Conservation (phyloP, 768 basidiomycete genomes). For the Dacryopinax primogenitus region DNA sequence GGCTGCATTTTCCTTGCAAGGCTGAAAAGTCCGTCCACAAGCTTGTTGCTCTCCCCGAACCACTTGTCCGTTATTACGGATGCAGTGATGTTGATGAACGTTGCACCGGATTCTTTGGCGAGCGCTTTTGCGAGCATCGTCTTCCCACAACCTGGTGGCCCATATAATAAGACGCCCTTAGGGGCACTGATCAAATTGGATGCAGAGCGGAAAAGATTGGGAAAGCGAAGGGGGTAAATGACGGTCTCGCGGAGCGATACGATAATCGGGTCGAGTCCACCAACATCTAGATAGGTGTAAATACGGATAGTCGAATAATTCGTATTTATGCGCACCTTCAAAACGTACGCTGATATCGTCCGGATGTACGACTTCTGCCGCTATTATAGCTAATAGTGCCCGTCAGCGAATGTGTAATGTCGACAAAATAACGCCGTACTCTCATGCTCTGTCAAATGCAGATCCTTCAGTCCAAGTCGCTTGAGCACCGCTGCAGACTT, state of each 20-base stretch:
- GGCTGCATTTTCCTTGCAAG: constrained; percentile 89
- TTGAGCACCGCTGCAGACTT: constrained; percentile 61
- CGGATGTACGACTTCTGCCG: constrained; percentile 84
- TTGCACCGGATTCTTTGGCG: constrained; percentile 92
- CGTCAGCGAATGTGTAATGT: constrained; percentile 19
- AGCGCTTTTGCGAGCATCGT: constrained; percentile 99
- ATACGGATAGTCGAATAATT: neutral
- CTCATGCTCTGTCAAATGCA: constrained; percentile 86
- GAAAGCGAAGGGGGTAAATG: constrained; percentile 87
- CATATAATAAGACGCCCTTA: constrained; percentile 89
- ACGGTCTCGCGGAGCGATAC: constrained; percentile 85
- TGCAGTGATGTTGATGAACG: constrained; percentile 80
- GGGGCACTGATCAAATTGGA: constrained; percentile 80
- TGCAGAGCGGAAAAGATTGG: constrained; percentile 68
- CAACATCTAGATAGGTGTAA: constrained; percentile 50
- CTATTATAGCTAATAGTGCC: constrained; percentile 54
- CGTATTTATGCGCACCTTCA: constrained; percentile 38
- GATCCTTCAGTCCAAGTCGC: constrained; percentile 52
- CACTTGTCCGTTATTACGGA: constrained; percentile 66
- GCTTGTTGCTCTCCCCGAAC: constrained; percentile 88
- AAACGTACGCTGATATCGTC: constrained; percentile 74
- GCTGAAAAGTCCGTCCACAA: constrained; percentile 87
- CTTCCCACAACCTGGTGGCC: constrained; percentile 96
- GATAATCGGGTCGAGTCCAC: constrained; percentile 85
- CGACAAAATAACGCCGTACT: constrained; percentile 30